phyloP scores from a whole-genome alignment of 805 yeast genomes.

The Wickerhamiella vanderwaltii region DNA sequence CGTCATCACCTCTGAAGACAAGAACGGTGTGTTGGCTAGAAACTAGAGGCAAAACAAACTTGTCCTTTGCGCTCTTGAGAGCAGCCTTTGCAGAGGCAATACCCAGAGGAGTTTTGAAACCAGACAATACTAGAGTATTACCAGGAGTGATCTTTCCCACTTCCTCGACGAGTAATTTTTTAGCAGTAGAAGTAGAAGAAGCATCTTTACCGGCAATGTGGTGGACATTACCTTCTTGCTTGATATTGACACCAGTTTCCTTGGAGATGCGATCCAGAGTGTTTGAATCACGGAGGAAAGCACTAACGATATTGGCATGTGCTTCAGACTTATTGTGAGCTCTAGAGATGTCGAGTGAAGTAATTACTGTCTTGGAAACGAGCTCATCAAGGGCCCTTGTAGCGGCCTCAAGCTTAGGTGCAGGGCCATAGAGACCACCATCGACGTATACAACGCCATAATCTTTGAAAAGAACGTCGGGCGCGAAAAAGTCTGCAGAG shows the following conservation, averaged over 20 bases:
- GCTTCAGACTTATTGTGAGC: conserved; percentile 72
- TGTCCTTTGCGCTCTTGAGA: conserved; percentile 25
- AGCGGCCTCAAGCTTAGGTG: conserved; percentile 45
- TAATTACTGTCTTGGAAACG: conserved; percentile 48
- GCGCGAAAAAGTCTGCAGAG: conserved; percentile 4
- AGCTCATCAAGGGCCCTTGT: conserved; percentile 46
- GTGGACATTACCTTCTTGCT: conserved; percentile 38
- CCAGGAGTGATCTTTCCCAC: conserved; percentile 68
- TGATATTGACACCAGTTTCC: conserved; percentile 33
- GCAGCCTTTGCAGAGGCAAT: conserved; percentile 31
- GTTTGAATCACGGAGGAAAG: conserved; percentile 37
- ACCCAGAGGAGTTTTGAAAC: conserved; percentile 42
- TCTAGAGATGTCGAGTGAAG: conserved; percentile 66
- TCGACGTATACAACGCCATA: conserved; percentile 38
- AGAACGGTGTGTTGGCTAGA: conserved; percentile 43
- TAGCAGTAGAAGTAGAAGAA: conserved; percentile 46
- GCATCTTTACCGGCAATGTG: conserved; percentile 46
- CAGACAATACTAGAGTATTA: conserved; percentile 44
- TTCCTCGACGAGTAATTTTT: conserved; percentile 57
- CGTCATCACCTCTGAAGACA: conserved; percentile 37
- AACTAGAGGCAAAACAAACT: conserved; percentile 40
- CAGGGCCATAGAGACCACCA: conserved; percentile 51
- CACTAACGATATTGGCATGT: conserved; percentile 68
- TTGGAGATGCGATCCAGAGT: conserved; percentile 32
- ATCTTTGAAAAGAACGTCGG: conserved; percentile 8